Evolutionary conservation across 768 basidiomycete genomes (phyloP), one percentile per base, ranked within the genome.

Genomic region (Leccinellum albellum): DNA sequence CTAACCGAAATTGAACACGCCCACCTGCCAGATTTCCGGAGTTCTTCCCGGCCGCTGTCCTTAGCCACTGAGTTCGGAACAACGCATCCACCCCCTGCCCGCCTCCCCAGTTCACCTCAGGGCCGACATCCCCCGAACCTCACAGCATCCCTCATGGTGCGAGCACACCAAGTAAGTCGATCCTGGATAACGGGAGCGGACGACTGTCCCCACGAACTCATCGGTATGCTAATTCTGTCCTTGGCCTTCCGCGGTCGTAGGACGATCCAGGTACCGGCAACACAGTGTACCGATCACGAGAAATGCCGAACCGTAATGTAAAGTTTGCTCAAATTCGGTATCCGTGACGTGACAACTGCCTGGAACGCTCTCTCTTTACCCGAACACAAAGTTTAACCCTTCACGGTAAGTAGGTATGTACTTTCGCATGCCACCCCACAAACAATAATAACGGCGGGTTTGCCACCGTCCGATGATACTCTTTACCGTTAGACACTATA

Each of bases 181-280:
- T 5, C 20, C 20, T 12, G 10, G 20, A 42, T 42, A 42, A 2
- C 20, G 40, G n/a, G 40, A 48, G 54, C 37, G n/a, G 6, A 37
- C 23, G 21, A 31, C 10, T 12, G 8, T 21, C 21, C 37, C 26
- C 46, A 54, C 50, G 53, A 7, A 5, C 42, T 40, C 31, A 31
- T 56, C 50, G 26, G 61, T 45, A 40, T 21, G 21, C 57, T 57
- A 51, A 37, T 56, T 52, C 51, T 45, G 44, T 61, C 44, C 29
- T 52, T 17, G 17, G 5, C 35, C 55, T 68, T 68, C 70, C 71
- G 70, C 71, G 71, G 69, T 57, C 48, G 35, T 62, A 71, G 63
- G 70, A 61, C 60, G 55, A 70, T 71, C 70, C 64, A 73, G 70
- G 67, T 29, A 67, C 61, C 61, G 58, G 60, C 31, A 55, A 37